These are phyloP conservation scores for Melocanna baccifera DNA, from an alignment of 176 grass and related monocot species.

Conservation along the genomic window DNA sequence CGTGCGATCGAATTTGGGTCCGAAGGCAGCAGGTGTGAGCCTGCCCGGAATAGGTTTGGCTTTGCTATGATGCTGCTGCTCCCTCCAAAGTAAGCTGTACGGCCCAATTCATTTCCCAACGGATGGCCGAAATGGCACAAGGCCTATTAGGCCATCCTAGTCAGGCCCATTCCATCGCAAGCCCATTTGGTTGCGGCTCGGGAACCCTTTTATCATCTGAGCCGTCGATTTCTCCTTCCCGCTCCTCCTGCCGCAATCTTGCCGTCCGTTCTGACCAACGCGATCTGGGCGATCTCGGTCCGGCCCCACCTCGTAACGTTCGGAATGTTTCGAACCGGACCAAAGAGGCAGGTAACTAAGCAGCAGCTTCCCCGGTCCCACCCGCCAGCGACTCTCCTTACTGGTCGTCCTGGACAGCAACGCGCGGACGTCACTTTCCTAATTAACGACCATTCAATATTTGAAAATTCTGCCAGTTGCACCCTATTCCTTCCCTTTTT, in stretches of 20 bases:
- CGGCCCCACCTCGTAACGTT: background rate
- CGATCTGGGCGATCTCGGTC: background rate
- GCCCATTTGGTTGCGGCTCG: too few species aligned
- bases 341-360: background rate
- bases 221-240: background rate
- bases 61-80: too few species aligned
- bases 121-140: too few species aligned
- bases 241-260: background rate
- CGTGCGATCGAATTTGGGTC: too few species aligned
- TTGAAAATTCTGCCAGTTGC: conserved; percentile 52
- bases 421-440: background rate
- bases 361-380: background rate
- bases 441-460: conserved; percentile 36
- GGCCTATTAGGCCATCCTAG: too few species aligned
- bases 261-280: background rate
- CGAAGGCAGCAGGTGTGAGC: too few species aligned
- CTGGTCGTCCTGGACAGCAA: conserved; percentile 37
- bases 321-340: background rate
- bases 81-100: too few species aligned
- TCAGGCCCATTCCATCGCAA: too few species aligned
- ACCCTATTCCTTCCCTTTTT: too few species aligned
- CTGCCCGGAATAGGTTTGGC: too few species aligned
- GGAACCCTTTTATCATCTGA: background rate
- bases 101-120: too few species aligned
- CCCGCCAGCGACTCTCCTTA: background rate